Conservation (phyloP, 345 rosid genomes). For the Rhodamnia argentea region DNA sequence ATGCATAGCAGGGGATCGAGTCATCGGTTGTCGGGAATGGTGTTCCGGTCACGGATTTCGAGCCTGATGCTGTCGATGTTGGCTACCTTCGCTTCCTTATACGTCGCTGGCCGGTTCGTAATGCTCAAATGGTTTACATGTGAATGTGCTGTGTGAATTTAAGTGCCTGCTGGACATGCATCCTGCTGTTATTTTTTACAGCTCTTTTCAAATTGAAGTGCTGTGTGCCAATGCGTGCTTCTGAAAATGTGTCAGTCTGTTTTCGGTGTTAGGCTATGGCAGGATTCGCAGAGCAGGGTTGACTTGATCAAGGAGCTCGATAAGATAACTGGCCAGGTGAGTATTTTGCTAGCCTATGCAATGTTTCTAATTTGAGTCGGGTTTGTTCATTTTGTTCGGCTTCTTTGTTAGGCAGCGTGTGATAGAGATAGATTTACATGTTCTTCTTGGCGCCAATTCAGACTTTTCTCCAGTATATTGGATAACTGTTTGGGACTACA, state of each 20-base stretch:
- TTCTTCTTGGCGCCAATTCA: neutral
- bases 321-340: constrained; percentile 63
- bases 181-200: neutral
- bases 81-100: constrained; percentile 55
- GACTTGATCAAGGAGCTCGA: constrained; percentile 67
- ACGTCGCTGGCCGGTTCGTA: constrained; percentile 73
- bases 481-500: neutral
- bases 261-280: constrained; percentile 56
- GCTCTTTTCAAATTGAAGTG: neutral
- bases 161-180: neutral
- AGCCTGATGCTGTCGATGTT: constrained; percentile 61
- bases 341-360: neutral
- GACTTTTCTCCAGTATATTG: neutral
- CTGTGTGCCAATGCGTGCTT: neutral
- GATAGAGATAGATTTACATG: neutral
- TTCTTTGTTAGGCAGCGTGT: neutral
- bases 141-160: neutral
- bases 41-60: constrained; percentile 34
- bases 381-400: neutral
- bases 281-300: constrained; percentile 77
- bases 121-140: neutral
- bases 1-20: constrained; percentile 9
- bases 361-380: neutral
- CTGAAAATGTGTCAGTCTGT: neutral
- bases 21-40: constrained; percentile 14